phyloP scores from a whole-genome alignment of 2,329 filamentous ascomycete species.

The Drechslerella coelobrocha region DNA sequence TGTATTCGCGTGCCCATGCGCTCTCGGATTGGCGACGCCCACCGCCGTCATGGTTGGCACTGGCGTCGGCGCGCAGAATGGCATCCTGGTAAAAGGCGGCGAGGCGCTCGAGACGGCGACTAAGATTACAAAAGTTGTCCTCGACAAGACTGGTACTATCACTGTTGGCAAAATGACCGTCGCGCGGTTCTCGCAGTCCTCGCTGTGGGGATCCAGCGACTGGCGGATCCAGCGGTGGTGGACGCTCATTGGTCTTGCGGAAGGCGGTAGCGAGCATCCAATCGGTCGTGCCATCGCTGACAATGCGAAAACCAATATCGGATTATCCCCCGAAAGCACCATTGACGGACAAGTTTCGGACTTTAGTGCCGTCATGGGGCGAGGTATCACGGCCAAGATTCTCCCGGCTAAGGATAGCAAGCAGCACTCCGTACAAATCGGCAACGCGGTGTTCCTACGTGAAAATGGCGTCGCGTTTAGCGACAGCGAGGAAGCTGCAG shows the following conservation, averaged over 20 bases:
- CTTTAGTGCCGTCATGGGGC: conserved; percentile 82
- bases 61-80: conserved; percentile 92
- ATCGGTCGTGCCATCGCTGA: conserved; percentile 85
- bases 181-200: conserved; percentile 71
- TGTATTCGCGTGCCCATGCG: conserved; percentile 96
- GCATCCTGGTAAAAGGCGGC: conserved; percentile 97
- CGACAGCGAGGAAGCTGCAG: conserved; percentile 67
- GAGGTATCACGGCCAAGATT: conserved; percentile 81
- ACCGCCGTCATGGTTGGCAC: conserved; percentile 99
- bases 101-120: conserved; percentile 89
- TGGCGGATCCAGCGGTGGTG: conserved; percentile 83
- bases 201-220: conserved; percentile 73
- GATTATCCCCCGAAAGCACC: conserved; percentile 72
- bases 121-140: conserved; percentile 84
- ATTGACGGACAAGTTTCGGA: conserved; percentile 85
- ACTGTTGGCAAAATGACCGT: conserved; percentile 97
- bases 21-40: conserved; percentile 91
- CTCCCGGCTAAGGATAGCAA: conserved; percentile 76
- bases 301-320: conserved; percentile 77
- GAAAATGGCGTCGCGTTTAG: conserved; percentile 74
- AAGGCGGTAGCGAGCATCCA: conserved; percentile 94
- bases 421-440: conserved; percentile 80
- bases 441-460: conserved; percentile 78
- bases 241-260: conserved; percentile 92
- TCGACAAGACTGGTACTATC: conserved; percentile 95